phyloP scores from a whole-genome alignment of 495 filamentous ascomycete genomes.

The Talaromyces ruber region DNA sequence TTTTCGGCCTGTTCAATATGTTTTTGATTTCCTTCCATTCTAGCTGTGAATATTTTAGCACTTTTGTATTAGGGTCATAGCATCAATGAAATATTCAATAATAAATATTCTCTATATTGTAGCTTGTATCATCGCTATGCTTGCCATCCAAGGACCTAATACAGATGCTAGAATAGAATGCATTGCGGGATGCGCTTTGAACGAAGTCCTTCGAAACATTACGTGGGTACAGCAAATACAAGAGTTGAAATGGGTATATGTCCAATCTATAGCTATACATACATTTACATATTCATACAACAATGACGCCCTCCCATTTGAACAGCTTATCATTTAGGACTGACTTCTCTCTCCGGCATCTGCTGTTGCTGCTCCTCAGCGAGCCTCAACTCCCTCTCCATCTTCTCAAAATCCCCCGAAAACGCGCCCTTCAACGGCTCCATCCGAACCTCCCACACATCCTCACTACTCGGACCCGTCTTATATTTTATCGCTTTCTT shows the following conservation, averaged over 20 bases:
- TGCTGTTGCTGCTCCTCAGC: conserved; percentile 26
- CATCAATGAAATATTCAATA: neutral
- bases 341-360: neutral
- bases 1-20: neutral
- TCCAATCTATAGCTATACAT: neutral
- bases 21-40: conserved; percentile 1
- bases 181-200: too few relatives aligned
- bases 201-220: neutral
- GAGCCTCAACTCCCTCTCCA: conserved; percentile 42
- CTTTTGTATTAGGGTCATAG: neutral
- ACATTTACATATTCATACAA: neutral
- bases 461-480: conserved; percentile 72
- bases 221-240: neutral
- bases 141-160: neutral
- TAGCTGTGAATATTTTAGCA: neutral
- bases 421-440: conserved; percentile 42
- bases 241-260: conserved; percentile 1
- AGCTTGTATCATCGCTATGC: neutral
- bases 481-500: conserved; percentile 68
- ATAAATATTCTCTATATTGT: neutral
- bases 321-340: neutral
- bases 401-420: conserved; percentile 51
- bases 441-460: conserved; percentile 74
- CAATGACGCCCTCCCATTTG: neutral
- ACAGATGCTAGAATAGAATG: neutral